Conservation (phyloP, 805 yeast genomes). For the Metschnikowia amazonensis region DNA sequence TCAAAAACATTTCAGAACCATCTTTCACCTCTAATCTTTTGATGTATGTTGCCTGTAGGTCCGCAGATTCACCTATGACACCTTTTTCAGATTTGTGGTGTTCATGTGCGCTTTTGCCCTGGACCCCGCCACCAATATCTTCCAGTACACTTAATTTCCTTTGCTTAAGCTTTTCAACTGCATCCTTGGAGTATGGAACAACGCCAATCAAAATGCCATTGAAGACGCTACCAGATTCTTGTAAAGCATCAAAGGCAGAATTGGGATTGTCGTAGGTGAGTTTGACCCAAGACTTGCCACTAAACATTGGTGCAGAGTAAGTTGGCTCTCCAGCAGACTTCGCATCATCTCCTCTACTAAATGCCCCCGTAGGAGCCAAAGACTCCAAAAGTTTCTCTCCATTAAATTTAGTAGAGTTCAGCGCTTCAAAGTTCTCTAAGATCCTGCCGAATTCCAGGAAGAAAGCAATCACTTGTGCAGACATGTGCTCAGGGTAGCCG, state of each 20-base stretch:
- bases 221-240: conserved; percentile 73
- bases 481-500: conserved; percentile 80
- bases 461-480: conserved; percentile 62
- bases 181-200: conserved; percentile 59
- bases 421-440: conserved; percentile 62
- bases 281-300: conserved; percentile 91
- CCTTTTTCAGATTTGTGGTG: conserved; percentile 11
- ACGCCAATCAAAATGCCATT: conserved; percentile 67
- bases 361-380: conserved; percentile 14
- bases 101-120: conserved; percentile 10
- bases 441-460: conserved; percentile 79
- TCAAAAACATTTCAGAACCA: conserved; percentile 36
- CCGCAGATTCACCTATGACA: conserved; percentile 13
- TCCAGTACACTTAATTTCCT: conserved; percentile 41
- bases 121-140: conserved; percentile 43
- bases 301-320: conserved; percentile 54
- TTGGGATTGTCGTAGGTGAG: conserved; percentile 73
- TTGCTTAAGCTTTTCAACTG: conserved; percentile 56
- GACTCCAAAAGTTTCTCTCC: conserved; percentile 9
- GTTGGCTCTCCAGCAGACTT: conserved; percentile 2
- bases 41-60: conserved; percentile 21
- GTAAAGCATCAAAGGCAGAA: conserved; percentile 77
- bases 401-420: conserved; percentile 8
- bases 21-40: conserved; percentile 37
- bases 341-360: conserved; percentile 2